Evolutionary conservation across 306 rosid species (phyloP).

Genomic region (Casuarina cunninghamiana): DNA sequence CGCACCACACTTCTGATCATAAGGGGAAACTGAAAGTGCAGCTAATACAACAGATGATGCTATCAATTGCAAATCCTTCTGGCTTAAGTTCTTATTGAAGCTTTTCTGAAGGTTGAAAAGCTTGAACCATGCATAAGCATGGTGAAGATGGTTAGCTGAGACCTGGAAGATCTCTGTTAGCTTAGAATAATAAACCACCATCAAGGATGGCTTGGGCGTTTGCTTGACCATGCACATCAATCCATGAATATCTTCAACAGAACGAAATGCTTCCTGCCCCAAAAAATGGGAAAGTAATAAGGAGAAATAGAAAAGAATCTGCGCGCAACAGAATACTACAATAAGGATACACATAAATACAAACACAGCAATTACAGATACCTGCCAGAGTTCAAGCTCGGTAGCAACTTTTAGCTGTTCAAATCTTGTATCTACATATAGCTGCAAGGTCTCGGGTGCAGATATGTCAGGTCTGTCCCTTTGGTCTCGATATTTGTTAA

Average conservation of each 20-base stretch:
- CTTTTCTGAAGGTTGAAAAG: conserved; percentile 84
- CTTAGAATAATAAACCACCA: conserved; percentile 94
- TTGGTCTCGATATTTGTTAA: conserved; percentile 91
- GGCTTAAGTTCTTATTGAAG: conserved; percentile 90
- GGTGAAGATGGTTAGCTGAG: conserved; percentile 79
- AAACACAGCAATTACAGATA: conserved; percentile 15
- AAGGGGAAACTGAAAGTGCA: conserved; percentile 88
- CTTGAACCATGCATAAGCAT: conserved; percentile 98
- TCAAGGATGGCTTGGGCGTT: conserved; percentile 85
- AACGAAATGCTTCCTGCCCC: conserved; percentile 94
- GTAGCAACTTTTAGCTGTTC: conserved; percentile 98
- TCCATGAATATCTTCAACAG: conserved; percentile 93
- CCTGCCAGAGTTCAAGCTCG: conserved; percentile 99
- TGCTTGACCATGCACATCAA: conserved; percentile 98
- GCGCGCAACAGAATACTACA: background rate
- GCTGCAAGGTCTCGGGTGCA: conserved; percentile 88
- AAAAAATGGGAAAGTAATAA: background rate
- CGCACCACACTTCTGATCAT: conserved; percentile 62
- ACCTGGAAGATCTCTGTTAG: conserved; percentile 86
- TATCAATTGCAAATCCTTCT: conserved; percentile 93
- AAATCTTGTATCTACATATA: conserved; percentile 91
- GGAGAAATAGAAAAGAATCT: conserved; percentile 1
- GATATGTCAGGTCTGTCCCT: conserved; percentile 90
- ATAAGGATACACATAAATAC: background rate
- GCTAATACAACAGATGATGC: conserved; percentile 98